Conservation (phyloP, 169 alveolate genomes). For the Hammondia hammondi region DNA sequence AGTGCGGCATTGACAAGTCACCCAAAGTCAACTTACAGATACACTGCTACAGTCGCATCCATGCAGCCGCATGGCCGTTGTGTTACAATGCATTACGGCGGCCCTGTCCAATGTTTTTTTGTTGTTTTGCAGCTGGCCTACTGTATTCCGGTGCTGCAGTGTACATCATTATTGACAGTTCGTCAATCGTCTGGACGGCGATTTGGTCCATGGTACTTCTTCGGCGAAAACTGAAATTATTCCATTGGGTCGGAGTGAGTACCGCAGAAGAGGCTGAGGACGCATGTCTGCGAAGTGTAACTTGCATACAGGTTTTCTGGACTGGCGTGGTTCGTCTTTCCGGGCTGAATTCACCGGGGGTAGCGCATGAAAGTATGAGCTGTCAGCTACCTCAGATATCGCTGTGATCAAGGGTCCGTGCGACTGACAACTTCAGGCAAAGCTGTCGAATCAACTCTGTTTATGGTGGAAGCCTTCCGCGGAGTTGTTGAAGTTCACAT, state of each 20-base stretch:
- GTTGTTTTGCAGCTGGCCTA: slow-evolving; percentile 66
- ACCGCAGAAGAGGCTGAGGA: not conserved
- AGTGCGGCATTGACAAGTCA: too few species aligned
- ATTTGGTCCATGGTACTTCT: slow-evolving; percentile 74
- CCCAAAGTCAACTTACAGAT: too few species aligned
- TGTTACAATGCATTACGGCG: too few species aligned
- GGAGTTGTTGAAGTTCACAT: too few species aligned
- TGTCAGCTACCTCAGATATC: too few species aligned
- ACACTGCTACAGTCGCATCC: too few species aligned
- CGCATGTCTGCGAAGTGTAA: not conserved
- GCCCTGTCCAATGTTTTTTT: not conserved
- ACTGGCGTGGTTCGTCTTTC: not conserved
- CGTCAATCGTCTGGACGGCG: slow-evolving; percentile 78
- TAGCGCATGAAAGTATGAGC: not conserved
- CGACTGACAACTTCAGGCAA: too few species aligned
- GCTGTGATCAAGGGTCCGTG: too few species aligned
- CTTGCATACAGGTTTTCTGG: too few species aligned
- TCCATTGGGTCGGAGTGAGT: slow-evolving; percentile 71
- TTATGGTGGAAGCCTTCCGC: too few species aligned
- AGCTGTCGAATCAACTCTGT: too few species aligned
- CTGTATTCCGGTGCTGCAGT: slow-evolving; percentile 78
- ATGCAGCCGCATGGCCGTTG: too few species aligned
- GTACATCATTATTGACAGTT: slow-evolving; percentile 76
- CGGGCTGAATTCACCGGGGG: not conserved
- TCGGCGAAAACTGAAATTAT: slow-evolving; percentile 54